These are phyloP conservation scores for Pseudozyma sp. DNA, from an alignment of 1,284 basidiomycete genomes.

Conservation along the genomic window DNA sequence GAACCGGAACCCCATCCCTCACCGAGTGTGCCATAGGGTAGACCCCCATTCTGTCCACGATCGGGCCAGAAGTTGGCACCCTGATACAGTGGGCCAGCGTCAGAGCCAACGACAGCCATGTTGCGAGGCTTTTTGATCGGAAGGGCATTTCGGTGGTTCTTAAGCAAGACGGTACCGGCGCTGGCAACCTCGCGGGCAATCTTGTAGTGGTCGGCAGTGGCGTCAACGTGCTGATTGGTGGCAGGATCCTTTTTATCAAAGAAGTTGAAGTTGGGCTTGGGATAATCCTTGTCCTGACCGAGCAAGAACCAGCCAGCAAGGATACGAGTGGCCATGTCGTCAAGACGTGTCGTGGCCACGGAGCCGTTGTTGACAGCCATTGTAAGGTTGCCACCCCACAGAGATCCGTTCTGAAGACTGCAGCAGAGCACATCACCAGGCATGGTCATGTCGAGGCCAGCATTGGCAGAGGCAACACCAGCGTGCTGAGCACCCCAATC, in stretches of 20 bases:
- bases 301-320: constrained; percentile 68
- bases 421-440: constrained; percentile 65
- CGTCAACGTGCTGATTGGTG: constrained; percentile 76
- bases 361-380: constrained; percentile 78
- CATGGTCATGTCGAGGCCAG: constrained; percentile 77
- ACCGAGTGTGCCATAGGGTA: constrained; percentile 77
- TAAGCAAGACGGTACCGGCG: constrained; percentile 79
- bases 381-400: constrained; percentile 72
- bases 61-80: constrained; percentile 82
- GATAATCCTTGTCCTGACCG: constrained; percentile 68
- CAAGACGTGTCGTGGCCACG: constrained; percentile 74
- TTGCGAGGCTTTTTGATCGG: constrained; percentile 51
- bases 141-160: constrained; percentile 72
- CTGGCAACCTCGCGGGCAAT: constrained; percentile 79
- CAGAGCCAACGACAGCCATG: constrained; percentile 68
- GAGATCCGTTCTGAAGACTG: constrained; percentile 25
- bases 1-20: constrained; percentile 82
- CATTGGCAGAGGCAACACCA: constrained; percentile 71
- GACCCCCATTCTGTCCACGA: constrained; percentile 69
- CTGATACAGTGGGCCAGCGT: constrained; percentile 77
- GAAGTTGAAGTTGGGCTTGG: constrained; percentile 59
- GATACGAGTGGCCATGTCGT: constrained; percentile 70
- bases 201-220: constrained; percentile 79
- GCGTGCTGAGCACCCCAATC: constrained; percentile 60
- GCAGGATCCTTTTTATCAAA: constrained; percentile 47